A percentile compares a stretch with the other conserved stretches of the same genome.
Conservation (phyloP, 2,329 filamentous ascomycete genomes). For the Pseudonectria foliicola region DNA sequence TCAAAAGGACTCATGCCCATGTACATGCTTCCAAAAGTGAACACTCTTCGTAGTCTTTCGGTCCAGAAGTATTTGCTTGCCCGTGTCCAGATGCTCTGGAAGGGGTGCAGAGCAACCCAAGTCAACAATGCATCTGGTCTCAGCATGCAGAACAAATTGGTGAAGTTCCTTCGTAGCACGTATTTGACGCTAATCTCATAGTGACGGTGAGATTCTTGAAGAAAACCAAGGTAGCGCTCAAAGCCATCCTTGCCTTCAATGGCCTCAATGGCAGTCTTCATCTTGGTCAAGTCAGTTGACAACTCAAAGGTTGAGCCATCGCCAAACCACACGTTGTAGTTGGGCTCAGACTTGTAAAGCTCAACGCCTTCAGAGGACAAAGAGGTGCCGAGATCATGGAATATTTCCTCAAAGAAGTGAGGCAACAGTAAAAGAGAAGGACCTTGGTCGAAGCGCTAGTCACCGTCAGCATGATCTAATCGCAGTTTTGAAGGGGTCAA, state of each 20-base stretch:
- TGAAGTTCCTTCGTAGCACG: slow-evolving; percentile 62
- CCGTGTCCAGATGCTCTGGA: slow-evolving; percentile 62
- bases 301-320: slow-evolving; percentile 59
- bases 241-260: slow-evolving; percentile 67
- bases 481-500: no score
- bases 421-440: slow-evolving; percentile 68
- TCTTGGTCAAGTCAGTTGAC: slow-evolving; percentile 59
- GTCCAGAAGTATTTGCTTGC: slow-evolving; percentile 63
- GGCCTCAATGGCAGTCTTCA: slow-evolving; percentile 66
- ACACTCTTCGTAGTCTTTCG: slow-evolving; percentile 60
- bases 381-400: slow-evolving; percentile 60
- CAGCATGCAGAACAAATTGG: slow-evolving; percentile 49
- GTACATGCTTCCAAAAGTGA: slow-evolving; percentile 76
- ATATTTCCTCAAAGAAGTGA: slow-evolving; percentile 61
- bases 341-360: slow-evolving; percentile 65
- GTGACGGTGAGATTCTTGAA: slow-evolving; percentile 60
- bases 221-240: slow-evolving; percentile 58
- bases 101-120: slow-evolving; percentile 57
- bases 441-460: slow-evolving; percentile 65
- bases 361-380: slow-evolving; percentile 59
- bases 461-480: no score
- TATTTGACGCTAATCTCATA: slow-evolving; percentile 62
- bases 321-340: slow-evolving; percentile 68
- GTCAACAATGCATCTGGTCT: slow-evolving; percentile 51
- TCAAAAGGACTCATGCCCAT: slow-evolving; percentile 77